Conservation (phyloP, 2,329 filamentous ascomycete genomes). For the Fusarium virguliforme region DNA sequence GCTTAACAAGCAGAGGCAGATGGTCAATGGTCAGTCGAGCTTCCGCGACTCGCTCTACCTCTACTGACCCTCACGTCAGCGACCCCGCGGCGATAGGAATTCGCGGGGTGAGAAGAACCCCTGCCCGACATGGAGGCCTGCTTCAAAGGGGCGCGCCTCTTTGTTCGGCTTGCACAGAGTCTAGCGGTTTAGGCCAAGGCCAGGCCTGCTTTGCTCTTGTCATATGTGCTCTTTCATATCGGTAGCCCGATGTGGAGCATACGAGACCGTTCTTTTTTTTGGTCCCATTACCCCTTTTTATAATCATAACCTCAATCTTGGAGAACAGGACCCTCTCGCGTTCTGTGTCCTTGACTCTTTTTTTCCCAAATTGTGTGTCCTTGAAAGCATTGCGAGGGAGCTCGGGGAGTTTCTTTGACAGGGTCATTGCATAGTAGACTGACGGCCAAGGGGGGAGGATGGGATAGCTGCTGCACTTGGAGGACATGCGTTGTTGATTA, state of each 20-base stretch:
- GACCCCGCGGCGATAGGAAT: slow-evolving; percentile 64
- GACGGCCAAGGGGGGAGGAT: slow-evolving; percentile 27
- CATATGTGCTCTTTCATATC: slow-evolving; percentile 20
- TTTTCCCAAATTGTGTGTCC: slow-evolving; percentile 27
- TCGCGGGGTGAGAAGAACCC: slow-evolving; percentile 54
- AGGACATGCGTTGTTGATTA: slow-evolving; percentile 28
- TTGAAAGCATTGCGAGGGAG: slow-evolving; percentile 52
- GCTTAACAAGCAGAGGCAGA: slow-evolving; percentile 85
- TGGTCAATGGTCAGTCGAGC: slow-evolving; percentile 73
- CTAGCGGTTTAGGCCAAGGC: slow-evolving; percentile 5
- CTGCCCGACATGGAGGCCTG: slow-evolving; percentile 29
- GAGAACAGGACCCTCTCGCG: slow-evolving; percentile 18
- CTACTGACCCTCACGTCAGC: slow-evolving; percentile 62
- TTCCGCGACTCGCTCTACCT: slow-evolving; percentile 62
- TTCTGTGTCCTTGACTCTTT: slow-evolving; percentile 19
- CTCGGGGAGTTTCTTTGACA: slow-evolving; percentile 47
- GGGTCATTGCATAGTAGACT: slow-evolving; percentile 46
- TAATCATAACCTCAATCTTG: slow-evolving; percentile 26
- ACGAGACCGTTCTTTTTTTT: slow-evolving; percentile 23
- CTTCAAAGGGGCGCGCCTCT: slow-evolving; percentile 20
- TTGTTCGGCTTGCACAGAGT: slow-evolving; percentile 3
- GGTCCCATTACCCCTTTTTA: slow-evolving; percentile 25
- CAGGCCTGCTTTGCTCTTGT: slow-evolving; percentile 29
- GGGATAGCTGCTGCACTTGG: slow-evolving; percentile 26
- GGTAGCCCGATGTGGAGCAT: slow-evolving; percentile 16